Evolutionary conservation across 1,284 basidiomycete species (phyloP), one percentile per base, ranked within the genome.

Genomic region (Irpex sp.): DNA sequence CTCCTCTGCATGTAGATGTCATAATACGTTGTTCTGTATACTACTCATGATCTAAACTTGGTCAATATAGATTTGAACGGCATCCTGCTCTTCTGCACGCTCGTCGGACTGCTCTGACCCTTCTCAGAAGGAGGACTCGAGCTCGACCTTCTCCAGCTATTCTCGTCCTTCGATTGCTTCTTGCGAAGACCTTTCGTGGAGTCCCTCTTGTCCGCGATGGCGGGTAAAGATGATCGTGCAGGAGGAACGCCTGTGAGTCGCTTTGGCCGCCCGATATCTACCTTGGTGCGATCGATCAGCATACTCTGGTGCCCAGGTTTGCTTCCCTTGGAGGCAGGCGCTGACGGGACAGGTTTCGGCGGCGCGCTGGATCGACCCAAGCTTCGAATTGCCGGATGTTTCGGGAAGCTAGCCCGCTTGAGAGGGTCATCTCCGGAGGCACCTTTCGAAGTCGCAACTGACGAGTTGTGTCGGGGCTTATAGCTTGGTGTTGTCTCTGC

Each of bases 371-470:
- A 36, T 7, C 66, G 66, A 9, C 64, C 60, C 10, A 70, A 49
- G 12, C 67, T 65, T n/a, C 68, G 68, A n/a, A 70, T 63, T n/a
- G 66, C 68, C 28, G 72, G 72, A 53, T 71, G 72, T 58, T 67
- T 69, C 12, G 71, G 70, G 62, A 68, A 67, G 47, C 65, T 66
- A 23, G 56, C 39, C 48, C 64, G 64, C 33, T 56, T 54, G 18
- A 53, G 57, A 55, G 39, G 53, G 57, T 19, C 54, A 57, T 18
- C 39, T 45, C 51, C 36, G 21, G 49, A 4, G 23, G 37, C 45
- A 54, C 28, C 33, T 36, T 35, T 10, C n/a, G 19, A 5, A 14
- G 6, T 47, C 7, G 52, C 16, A 35, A 39, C 10, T 23, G 12
- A 28, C 12, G 28, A 21, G 10, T 36, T 28, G n/a, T 14, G 33